Evolutionary conservation across 257 asterid genomes (phyloP).

Genomic region (Ligustrum vulgare): DNA sequence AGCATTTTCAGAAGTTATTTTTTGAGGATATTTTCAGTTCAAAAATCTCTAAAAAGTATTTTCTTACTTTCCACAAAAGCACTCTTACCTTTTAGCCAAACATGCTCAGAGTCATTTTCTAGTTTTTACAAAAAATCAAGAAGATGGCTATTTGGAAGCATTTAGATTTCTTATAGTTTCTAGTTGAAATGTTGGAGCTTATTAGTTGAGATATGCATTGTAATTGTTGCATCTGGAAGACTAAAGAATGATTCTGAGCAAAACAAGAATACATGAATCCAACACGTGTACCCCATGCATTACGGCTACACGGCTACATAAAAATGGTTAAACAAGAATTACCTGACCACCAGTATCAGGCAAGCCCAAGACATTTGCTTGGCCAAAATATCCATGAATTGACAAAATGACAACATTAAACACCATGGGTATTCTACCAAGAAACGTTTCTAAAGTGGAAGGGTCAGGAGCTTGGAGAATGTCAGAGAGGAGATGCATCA

Average conservation of each 20-base stretch:
- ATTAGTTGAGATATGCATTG: neutral
- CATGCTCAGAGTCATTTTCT: too few relatives aligned
- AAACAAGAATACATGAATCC: neutral
- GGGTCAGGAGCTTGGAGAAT: conserved; percentile 98
- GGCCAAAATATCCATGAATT: conserved; percentile 94
- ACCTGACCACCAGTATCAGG: conserved; percentile 99
- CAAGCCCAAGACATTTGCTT: conserved; percentile 96
- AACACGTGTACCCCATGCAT: neutral
- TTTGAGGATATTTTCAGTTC: neutral
- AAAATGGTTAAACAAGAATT: conserved; percentile 8
- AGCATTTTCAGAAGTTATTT: neutral
- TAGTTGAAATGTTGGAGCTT: neutral
- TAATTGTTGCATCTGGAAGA: neutral
- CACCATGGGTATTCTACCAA: conserved; percentile 95
- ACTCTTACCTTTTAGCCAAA: neutral
- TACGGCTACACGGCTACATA: neutral
- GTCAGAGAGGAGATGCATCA: conserved; percentile 91
- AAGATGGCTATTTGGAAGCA: neutral
- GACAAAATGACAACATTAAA: conserved; percentile 91
- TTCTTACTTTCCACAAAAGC: neutral
- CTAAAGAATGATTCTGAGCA: neutral
- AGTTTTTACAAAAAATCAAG: neutral
- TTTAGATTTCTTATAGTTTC: neutral
- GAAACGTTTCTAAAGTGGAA: conserved; percentile 76
- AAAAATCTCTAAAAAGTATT: neutral